Conservation (phyloP, 768 basidiomycete species). For the Agaricus sinodeliciosus region DNA sequence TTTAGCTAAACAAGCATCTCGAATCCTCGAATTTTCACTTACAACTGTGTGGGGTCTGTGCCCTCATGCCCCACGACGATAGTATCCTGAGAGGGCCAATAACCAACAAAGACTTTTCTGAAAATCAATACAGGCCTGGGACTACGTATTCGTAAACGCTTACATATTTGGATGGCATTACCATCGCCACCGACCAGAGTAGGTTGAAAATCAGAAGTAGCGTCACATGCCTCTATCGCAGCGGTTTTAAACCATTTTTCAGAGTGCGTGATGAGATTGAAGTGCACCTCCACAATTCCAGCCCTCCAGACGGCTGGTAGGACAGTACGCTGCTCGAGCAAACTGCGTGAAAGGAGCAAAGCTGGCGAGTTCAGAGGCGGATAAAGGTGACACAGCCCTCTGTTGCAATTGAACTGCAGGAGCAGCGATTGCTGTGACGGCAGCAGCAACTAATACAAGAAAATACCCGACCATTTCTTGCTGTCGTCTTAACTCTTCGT, state of each 20-base stretch:
- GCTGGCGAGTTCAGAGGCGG: constrained; percentile 25
- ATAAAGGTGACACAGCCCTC: constrained; percentile 19
- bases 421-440: constrained; percentile 8
- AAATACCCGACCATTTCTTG: constrained; percentile 2
- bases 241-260: not conserved
- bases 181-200: constrained; percentile 47
- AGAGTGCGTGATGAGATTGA: not conserved
- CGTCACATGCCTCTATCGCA: constrained; percentile 31
- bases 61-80: constrained; percentile 60
- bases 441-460: not conserved
- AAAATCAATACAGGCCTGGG: not conserved
- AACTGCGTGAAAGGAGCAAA: constrained; percentile 44
- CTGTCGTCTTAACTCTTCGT: not conserved
- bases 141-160: constrained; percentile 11
- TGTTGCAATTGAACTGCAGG: constrained; percentile 13
- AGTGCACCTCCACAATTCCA: constrained; percentile 41
- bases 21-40: constrained; percentile 9
- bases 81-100: constrained; percentile 41
- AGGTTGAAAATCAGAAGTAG: constrained; percentile 32
- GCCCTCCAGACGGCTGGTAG: constrained; percentile 24
- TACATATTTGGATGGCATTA: constrained; percentile 40
- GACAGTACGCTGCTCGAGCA: constrained; percentile 51
- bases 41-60: constrained; percentile 52
- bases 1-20: not conserved
- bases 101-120: constrained; percentile 46